These are phyloP conservation scores for Sclerotinia minor DNA, from an alignment of 2,329 filamentous ascomycete species.

Conservation along the genomic window DNA sequence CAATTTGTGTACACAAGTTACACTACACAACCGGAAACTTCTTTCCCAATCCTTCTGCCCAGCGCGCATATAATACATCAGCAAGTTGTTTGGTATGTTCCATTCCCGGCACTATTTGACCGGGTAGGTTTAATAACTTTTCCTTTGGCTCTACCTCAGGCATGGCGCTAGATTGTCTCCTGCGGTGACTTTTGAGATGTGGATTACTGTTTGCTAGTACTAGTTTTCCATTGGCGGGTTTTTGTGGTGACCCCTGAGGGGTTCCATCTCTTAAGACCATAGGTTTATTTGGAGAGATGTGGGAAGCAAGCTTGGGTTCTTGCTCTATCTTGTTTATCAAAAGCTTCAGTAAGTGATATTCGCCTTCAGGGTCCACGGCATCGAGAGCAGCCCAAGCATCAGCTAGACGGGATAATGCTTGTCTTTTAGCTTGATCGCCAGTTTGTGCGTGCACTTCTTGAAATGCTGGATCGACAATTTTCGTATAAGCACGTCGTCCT, in stretches of 20 bases:
- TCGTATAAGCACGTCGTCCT: slow-evolving; percentile 77
- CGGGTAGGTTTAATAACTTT: slow-evolving; percentile 52
- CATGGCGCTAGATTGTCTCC: slow-evolving; percentile 51
- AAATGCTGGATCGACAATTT: slow-evolving; percentile 78
- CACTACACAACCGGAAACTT: slow-evolving; percentile 56
- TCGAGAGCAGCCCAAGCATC: slow-evolving; percentile 86
- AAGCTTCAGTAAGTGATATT: slow-evolving; percentile 78
- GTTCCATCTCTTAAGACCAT: slow-evolving; percentile 57
- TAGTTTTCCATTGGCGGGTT: slow-evolving; percentile 54
- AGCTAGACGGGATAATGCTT: slow-evolving; percentile 78
- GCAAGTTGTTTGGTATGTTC: slow-evolving; percentile 88
- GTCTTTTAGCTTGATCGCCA: slow-evolving; percentile 67
- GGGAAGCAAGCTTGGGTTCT: slow-evolving; percentile 62
- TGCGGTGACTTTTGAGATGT: slow-evolving; percentile 76
- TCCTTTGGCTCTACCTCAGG: slow-evolving; percentile 50
- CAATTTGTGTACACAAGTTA: slow-evolving; percentile 25
- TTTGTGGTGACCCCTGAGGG: slow-evolving; percentile 50
- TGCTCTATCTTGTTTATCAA: slow-evolving; percentile 72
- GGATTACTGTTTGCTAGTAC: slow-evolving; percentile 80
- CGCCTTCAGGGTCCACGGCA: slow-evolving; percentile 83
- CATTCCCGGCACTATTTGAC: slow-evolving; percentile 69
- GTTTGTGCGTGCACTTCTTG: slow-evolving; percentile 86
- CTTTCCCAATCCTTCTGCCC: slow-evolving; percentile 78
- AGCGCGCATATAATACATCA: slow-evolving; percentile 86
- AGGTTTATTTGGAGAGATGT: slow-evolving; percentile 39